Percentiles rank a stretch among this genome's conserved stretches.
Conservation (phyloP, 768 basidiomycete species). For the Lentinus brumalis region DNA sequence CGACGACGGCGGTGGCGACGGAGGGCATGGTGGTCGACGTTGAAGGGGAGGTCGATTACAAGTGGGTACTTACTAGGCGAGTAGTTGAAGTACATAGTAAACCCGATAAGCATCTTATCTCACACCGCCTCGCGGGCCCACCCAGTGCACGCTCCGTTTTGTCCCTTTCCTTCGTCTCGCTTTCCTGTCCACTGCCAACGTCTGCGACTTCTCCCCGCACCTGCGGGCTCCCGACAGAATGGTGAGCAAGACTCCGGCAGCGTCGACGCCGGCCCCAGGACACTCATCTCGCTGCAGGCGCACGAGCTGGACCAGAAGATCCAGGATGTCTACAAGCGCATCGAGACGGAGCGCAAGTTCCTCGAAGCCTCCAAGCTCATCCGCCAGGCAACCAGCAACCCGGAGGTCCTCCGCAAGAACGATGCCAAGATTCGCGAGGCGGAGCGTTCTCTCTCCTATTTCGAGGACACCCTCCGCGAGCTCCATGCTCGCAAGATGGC, state of each 20-base stretch:
- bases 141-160: constrained; percentile 28
- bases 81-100: neutral
- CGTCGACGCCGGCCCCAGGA: neutral
- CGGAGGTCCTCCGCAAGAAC: constrained; percentile 79
- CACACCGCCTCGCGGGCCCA: constrained; percentile 23
- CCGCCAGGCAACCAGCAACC: constrained; percentile 81
- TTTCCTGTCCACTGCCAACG: constrained; percentile 7
- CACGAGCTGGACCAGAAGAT: constrained; percentile 90
- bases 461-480: constrained; percentile 82
- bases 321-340: constrained; percentile 85
- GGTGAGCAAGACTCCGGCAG: constrained; percentile 18
- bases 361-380: constrained; percentile 81
- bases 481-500: constrained; percentile 75
- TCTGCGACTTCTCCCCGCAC: constrained; percentile 15
- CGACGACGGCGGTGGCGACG: constrained; percentile 28
- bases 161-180: constrained; percentile 14
- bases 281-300: constrained; percentile 28
- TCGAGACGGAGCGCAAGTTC: constrained; percentile 91
- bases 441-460: constrained; percentile 81
- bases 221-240: constrained; percentile 23
- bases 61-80: neutral
- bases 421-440: constrained; percentile 88
- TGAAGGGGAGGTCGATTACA: neutral
- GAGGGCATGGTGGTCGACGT: constrained; percentile 25
- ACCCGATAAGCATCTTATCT: constrained; percentile 20